Percentiles rank a stretch among this genome's conserved stretches.
phyloP scores from a whole-genome alignment of 345 rosid genomes.

The Odontarrhena argentea region DNA sequence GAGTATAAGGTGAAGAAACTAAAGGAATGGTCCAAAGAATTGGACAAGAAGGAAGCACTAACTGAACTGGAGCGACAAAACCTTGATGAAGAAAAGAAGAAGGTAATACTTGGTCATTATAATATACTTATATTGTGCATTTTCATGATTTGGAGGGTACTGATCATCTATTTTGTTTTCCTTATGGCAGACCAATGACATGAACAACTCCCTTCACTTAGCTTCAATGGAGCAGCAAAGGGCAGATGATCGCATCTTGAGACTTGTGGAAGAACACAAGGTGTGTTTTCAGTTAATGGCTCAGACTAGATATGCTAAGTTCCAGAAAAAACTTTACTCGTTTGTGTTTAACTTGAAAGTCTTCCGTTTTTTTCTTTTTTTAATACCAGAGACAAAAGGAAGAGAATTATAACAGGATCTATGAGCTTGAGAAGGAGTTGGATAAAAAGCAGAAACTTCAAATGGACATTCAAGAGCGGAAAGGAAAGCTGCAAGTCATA shows the following conservation, averaged over 20 bases:
- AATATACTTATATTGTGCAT: neutral
- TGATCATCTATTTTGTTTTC: conserved; percentile 23
- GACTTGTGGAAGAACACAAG: conserved; percentile 82
- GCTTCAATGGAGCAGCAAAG: conserved; percentile 81
- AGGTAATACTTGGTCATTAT: conserved; percentile 47
- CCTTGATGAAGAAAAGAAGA: conserved; percentile 79
- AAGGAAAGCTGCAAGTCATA: conserved; percentile 80
- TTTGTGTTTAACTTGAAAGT: conserved; percentile 1
- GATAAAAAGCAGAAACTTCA: conserved; percentile 77
- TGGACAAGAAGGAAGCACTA: conserved; percentile 74
- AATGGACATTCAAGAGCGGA: conserved; percentile 84
- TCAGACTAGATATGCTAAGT: conserved; percentile 19
- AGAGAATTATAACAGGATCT: conserved; percentile 59
- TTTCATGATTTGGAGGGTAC: conserved; percentile 27
- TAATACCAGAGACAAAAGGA: conserved; percentile 78
- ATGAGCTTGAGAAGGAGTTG: conserved; percentile 65
- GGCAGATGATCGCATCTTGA: conserved; percentile 72
- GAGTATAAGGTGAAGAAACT: conserved; percentile 60
- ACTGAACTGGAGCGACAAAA: conserved; percentile 84
- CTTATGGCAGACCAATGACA: conserved; percentile 54
- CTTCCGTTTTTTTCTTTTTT: conserved; percentile 2
- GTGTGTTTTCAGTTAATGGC: conserved; percentile 39
- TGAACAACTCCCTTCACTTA: conserved; percentile 64
- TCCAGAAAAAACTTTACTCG: neutral
- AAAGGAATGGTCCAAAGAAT: conserved; percentile 60